Base-by-base conservation (phyloP, 1,284 basidiomycete genomes). In the Leccinum huronense region DNA sequence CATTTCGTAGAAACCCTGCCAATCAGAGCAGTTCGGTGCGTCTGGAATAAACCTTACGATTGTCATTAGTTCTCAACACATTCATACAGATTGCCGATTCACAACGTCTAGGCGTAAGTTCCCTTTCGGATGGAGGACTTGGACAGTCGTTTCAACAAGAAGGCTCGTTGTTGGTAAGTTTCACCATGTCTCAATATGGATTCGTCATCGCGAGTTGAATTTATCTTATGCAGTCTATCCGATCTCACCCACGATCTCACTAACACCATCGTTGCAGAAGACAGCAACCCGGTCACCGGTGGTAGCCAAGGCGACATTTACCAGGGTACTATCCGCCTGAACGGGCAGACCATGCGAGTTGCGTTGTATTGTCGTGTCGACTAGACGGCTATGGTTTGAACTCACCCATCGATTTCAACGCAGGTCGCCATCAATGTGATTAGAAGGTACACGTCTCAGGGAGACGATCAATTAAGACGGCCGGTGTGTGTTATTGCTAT, bases 391-490 rank as follows among this genome's bases (percentile, higher is more conserved):
- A 13, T 14, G 13, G 1, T 45, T 27, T 16, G 30, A 34, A 45
- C 65, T 65, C 0, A 70, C 51, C 14, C 1, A 23, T n/a, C 14
- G 33, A 27, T 55, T 3, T 5, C 34, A n/a, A 53, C 13, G 7
- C 40, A 72, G 71, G 71, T 72, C 14, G 72, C 72, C 0, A 63
- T 72, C 40, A 72, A 72, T 48, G 71, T 61, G 2, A 72, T 72
- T 5, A 73, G 70, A 48, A 63, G 42, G 34, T 72, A 73, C 58
- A 42, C 33, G 30, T 60, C 53, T 11, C 60, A 73, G 16, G 68
- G 57, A 2, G 56, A 73, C 5, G 64, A 70, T 10, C 2, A 30
- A 19, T 68, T 70, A 6, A 72, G 67, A 30, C 58, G n/a, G 5
- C 66, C 62, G 55, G 71, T 72, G 0, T 23, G 64, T 58, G 19